Conservation (phyloP, 352 stramenopile genomes). For the Aphanomyces stellatus region DNA sequence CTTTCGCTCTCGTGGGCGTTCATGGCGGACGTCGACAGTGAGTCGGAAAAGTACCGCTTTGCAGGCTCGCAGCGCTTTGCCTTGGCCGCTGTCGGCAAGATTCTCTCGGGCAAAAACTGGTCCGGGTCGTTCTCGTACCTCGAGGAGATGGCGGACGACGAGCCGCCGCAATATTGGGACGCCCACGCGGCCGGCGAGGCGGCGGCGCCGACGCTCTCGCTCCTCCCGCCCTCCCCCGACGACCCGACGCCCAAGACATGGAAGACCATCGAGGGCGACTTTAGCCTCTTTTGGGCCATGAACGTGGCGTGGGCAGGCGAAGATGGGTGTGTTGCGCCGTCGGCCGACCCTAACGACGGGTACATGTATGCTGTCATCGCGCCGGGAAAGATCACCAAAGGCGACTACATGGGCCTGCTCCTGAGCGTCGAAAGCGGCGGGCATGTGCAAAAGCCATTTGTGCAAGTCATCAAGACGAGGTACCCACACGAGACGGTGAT, state of each 20-base stretch:
- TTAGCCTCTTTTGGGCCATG: conserved; percentile 56
- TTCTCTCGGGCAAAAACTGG: conserved; percentile 29
- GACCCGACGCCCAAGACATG: conserved; percentile 19
- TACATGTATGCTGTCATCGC: conserved; percentile 31
- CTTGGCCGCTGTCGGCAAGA: conserved; percentile 42
- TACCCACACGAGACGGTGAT: not conserved
- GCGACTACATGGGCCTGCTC: conserved; percentile 32
- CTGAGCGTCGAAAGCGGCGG: conserved; percentile 41
- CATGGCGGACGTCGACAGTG: conserved; percentile 73
- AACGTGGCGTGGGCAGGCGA: conserved; percentile 42
- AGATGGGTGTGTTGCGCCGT: conserved; percentile 35
- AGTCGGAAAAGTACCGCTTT: conserved; percentile 56
- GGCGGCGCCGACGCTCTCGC: conserved; percentile 23
- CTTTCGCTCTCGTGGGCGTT: conserved; percentile 77
- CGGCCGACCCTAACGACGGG: conserved; percentile 39
- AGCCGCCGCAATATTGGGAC: conserved; percentile 20
- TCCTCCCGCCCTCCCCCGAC: conserved; percentile 19
- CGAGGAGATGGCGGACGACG: not conserved
- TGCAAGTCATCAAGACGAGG: conserved; percentile 47
- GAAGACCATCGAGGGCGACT: conserved; percentile 35
- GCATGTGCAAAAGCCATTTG: conserved; percentile 34
- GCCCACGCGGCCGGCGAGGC: not conserved
- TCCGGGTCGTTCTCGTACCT: conserved; percentile 49
- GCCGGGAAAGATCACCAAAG: not conserved
- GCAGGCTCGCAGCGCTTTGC: conserved; percentile 60